Evolutionary conservation across 129 eudicot genomes (phyloP), one percentile per base, ranked within the genome.

Genomic region (Flaveria trinervia): DNA sequence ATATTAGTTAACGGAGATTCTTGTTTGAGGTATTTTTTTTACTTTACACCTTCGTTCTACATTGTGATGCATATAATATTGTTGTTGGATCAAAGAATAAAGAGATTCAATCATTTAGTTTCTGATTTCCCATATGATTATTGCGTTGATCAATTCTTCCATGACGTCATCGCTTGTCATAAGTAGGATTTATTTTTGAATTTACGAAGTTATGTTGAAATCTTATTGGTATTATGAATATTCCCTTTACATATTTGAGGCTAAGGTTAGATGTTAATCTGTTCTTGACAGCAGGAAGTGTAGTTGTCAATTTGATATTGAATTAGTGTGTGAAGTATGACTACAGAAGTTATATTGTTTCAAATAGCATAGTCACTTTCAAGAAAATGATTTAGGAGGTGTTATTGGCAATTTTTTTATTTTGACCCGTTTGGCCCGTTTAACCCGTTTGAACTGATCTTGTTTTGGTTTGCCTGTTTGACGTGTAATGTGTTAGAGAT

Each of bases 21-120:
- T 45, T 48, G 25, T 62, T 61, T 43, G 2, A 46, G 79, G 79
- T 74, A 60, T 11, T 59, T 16, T 61, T 74, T 74, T 59, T 44
- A 57, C 57, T 60, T 61, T 41, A 61, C 41, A 28, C 43, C 8
- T 12, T 18, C 22, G 65, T 20, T 28, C 22, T 18, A 33, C 45
- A 30, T 10, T 9, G 1, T 66, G 25, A 39, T 36, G 39, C 28
- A n/a, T n/a, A 7, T 66, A n/a, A 66, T 66, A 17, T 36, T 15
- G 50, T n/a, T 66, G 41, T 5, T 36, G 1, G 7, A 66, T 66
- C 16, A 3, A 66, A 39, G 25, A 41, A 39, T 66, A 16, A 66
- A 17, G 26, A 36, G 30, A 15, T 9, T 41, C 0, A 20, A 30
- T 65, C 28, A 11, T 41, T 39, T 66, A 72, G 48, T 72, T 71